A percentile compares a stretch with the other conserved stretches of the same genome.
Evolutionary conservation across 2,329 filamentous ascomycete genomes (phyloP).

Genomic region (Claviceps monticola): DNA sequence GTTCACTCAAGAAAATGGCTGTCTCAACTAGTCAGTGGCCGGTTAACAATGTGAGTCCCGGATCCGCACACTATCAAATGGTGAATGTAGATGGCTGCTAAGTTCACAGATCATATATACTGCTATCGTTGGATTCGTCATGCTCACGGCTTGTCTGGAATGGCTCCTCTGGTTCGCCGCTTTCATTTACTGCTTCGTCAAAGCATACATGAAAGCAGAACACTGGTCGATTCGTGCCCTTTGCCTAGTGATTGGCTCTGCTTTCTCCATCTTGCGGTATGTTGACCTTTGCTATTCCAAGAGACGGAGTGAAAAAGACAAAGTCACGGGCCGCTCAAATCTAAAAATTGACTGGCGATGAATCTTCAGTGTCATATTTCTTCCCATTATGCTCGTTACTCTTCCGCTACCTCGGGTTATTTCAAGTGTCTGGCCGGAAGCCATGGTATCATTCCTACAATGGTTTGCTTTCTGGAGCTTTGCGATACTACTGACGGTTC

Average conservation of each 20-base stretch:
- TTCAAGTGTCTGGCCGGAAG: slow-evolving; percentile 54
- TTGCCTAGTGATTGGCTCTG: slow-evolving; percentile 57
- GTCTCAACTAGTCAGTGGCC: slow-evolving; percentile 33
- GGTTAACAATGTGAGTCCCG: slow-evolving; percentile 25
- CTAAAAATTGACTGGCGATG: background rate
- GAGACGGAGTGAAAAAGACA: background rate
- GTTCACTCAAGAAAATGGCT: slow-evolving; percentile 18
- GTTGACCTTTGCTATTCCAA: slow-evolving; percentile 10
- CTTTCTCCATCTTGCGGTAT: slow-evolving; percentile 67
- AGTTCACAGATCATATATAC: slow-evolving; percentile 65
- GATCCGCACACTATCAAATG: background rate
- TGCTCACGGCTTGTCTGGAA: slow-evolving; percentile 75
- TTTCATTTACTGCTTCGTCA: slow-evolving; percentile 80
- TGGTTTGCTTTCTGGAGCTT: slow-evolving; percentile 97
- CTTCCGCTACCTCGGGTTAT: slow-evolving; percentile 66
- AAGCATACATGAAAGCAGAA: slow-evolving; percentile 81
- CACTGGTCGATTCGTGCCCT: slow-evolving; percentile 71
- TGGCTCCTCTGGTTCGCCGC: slow-evolving; percentile 94
- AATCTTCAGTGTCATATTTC: slow-evolving; percentile 55
- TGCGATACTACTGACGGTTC: slow-evolving; percentile 67
- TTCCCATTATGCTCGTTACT: slow-evolving; percentile 90
- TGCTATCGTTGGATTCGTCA: slow-evolving; percentile 62
- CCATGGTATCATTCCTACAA: slow-evolving; percentile 61
- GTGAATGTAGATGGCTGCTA: too few relatives aligned
- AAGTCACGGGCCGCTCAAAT: background rate